A percentile compares a stretch with the other conserved stretches of the same genome.
Evolutionary conservation across 2,329 filamentous ascomycete genomes (phyloP).

Genomic region (Aspergillus proliferans): DNA sequence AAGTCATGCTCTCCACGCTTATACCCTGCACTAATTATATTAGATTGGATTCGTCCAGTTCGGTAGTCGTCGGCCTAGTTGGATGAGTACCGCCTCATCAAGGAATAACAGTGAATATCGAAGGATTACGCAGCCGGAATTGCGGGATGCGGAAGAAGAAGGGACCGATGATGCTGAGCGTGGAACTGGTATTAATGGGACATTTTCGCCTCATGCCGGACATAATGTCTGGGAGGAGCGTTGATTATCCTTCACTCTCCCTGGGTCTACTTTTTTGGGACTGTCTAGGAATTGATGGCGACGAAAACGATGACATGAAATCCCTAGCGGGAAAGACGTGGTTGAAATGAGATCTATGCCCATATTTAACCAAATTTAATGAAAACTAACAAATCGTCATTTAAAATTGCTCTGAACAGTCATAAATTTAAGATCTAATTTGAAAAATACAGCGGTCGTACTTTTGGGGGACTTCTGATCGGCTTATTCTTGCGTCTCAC

Average conservation of each 20-base stretch:
- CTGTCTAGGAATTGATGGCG: too few species aligned
- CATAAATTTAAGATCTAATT: too few species aligned
- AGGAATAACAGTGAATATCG: slow-evolving; percentile 3
- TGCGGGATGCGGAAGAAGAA: slow-evolving; percentile 2
- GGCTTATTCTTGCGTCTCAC: too few species aligned
- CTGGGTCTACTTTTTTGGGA: too few species aligned
- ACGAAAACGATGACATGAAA: too few species aligned
- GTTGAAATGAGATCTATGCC: too few species aligned
- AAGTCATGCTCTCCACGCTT: not conserved
- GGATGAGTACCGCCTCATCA: slow-evolving; percentile 4
- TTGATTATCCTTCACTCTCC: not conserved
- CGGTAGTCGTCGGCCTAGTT: slow-evolving; percentile 1
- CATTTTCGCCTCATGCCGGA: not conserved
- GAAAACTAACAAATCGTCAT: too few species aligned
- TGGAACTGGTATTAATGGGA: not conserved
- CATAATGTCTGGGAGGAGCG: not conserved
- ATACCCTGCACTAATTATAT: not conserved
- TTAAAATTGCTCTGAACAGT: too few species aligned
- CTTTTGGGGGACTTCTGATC: too few species aligned
- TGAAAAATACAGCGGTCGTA: too few species aligned
- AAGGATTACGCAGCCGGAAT: slow-evolving; percentile 6
- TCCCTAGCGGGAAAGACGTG: too few species aligned
- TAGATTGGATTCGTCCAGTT: slow-evolving; percentile 5
- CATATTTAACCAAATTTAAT: too few species aligned
- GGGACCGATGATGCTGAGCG: slow-evolving; percentile 1